Conservation (phyloP, 2,329 filamentous ascomycete species). For the Epicoccum nigrum region DNA sequence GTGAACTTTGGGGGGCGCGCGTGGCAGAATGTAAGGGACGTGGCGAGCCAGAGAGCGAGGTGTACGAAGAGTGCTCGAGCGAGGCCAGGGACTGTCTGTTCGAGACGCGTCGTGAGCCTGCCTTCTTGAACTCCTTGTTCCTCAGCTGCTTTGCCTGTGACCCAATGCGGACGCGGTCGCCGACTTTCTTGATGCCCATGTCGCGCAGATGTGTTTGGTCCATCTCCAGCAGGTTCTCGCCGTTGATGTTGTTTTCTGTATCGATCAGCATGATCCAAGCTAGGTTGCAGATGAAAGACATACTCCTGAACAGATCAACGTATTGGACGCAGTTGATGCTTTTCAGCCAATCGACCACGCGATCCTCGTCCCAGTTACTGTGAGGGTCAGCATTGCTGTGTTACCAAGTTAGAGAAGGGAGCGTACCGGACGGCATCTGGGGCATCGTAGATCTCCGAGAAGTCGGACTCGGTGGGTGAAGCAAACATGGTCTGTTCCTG, state of each 20-base stretch:
- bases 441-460: slow-evolving; percentile 77
- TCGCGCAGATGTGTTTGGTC: slow-evolving; percentile 96
- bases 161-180: slow-evolving; percentile 85
- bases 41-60: slow-evolving; percentile 68
- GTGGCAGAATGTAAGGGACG: slow-evolving; percentile 63
- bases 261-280: slow-evolving; percentile 24
- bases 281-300: background rate
- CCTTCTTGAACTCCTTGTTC: slow-evolving; percentile 56
- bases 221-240: slow-evolving; percentile 94
- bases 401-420: background rate
- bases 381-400: slow-evolving; percentile 20
- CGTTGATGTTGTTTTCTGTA: slow-evolving; percentile 89
- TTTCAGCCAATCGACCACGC: slow-evolving; percentile 87
- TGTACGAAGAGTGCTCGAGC: slow-evolving; percentile 70
- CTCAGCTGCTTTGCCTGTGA: slow-evolving; percentile 58
- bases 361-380: slow-evolving; percentile 83
- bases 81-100: slow-evolving; percentile 87
- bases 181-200: slow-evolving; percentile 97
- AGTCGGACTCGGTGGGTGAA: slow-evolving; percentile 91
- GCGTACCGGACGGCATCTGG: slow-evolving; percentile 63
- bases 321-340: slow-evolving; percentile 95
- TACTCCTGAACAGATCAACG: slow-evolving; percentile 81
- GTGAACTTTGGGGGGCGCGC: slow-evolving; percentile 52
- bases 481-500: slow-evolving; percentile 64
- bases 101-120: slow-evolving; percentile 68